Base-by-base conservation (phyloP, 2,329 filamentous ascomycete genomes). In the Stagonosporopsis chrysanthemi region DNA sequence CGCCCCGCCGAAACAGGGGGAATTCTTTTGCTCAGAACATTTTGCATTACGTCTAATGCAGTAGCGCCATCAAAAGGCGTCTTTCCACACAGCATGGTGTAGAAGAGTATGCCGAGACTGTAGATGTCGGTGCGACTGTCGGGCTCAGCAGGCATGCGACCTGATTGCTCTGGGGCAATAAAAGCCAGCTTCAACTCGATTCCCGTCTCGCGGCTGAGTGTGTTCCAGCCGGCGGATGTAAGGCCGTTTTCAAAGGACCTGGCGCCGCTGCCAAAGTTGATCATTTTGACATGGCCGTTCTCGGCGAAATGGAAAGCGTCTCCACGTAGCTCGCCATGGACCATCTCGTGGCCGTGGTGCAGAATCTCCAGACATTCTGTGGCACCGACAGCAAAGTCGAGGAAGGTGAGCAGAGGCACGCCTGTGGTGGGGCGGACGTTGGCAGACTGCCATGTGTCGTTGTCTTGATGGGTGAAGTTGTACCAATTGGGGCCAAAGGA, bases 121-220 rank as follows among this genome's bases (percentile, higher is more conserved):
- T 97, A 97, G 29, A 97, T 96, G 75, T 98, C 94, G 15, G 94
- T 97, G 38, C 94, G 86, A 28, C 68, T 71, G 76, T 97, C 94
- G 1, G 94, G 94, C 74, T 97, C 93, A 3, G 91, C 92, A 2
- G 92, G 91, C 84, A 97, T 90, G 19, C 94, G 88, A 14, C 94
- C 94, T 2, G 94, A 97, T 79, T 97, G 94, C 73, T 98, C 94
- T 0, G 94, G 93, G 43, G 92, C 94, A 72, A 97, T 96, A 72
- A 92, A 97, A 48, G 93, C 87, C 19, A 98, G 81, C 76, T 96
- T 97, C 71, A 93, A 89, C 77, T 92, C 92, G 38, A 92, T 91
- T 2, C 93, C 93, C 7, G 92, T 78, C 73, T 97, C 91, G 58
- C 90, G 89, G 12, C 91, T 94, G 9, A 97, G 79, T 0, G 85